Evolutionary conservation across 1,284 basidiomycete species (phyloP).

Genomic region (Bjerkandera adusta): DNA sequence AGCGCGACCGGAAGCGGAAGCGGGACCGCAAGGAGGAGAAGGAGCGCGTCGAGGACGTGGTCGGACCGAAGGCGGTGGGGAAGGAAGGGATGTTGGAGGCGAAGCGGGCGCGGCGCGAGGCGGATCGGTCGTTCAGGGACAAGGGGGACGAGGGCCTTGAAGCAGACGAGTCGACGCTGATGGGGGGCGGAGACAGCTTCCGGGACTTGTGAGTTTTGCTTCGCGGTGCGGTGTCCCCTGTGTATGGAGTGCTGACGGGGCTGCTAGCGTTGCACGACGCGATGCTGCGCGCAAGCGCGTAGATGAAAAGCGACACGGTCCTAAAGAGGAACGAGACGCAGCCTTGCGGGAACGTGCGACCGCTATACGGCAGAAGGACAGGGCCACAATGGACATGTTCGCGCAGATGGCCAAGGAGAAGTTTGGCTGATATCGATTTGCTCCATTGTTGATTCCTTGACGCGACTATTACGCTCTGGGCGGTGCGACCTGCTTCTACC

Average conservation of each 20-base stretch:
- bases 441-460: no score
- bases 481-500: no score
- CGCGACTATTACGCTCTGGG: no score
- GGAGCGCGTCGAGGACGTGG: conserved; percentile 67
- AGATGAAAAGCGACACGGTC: conserved; percentile 43
- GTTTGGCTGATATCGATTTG: conserved; percentile 47
- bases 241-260: conserved; percentile 4
- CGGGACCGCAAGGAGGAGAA: conserved; percentile 63
- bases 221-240: neutral
- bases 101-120: conserved; percentile 64
- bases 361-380: conserved; percentile 67
- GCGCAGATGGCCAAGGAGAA: conserved; percentile 70
- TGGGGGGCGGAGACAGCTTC: conserved; percentile 76
- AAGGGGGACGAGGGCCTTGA: conserved; percentile 71
- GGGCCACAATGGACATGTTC: conserved; percentile 83
- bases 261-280: conserved; percentile 59
- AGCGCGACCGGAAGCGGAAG: conserved; percentile 56
- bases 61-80: conserved; percentile 72
- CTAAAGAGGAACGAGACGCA: conserved; percentile 45
- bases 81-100: conserved; percentile 75
- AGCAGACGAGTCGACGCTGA: conserved; percentile 62
- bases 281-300: conserved; percentile 60
- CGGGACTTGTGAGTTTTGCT: conserved; percentile 53
- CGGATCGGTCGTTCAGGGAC: conserved; percentile 63
- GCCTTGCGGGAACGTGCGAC: conserved; percentile 50